Base-by-base conservation (phyloP, 2,329 filamentous ascomycete genomes). In the Fusarium keratoplasticum region DNA sequence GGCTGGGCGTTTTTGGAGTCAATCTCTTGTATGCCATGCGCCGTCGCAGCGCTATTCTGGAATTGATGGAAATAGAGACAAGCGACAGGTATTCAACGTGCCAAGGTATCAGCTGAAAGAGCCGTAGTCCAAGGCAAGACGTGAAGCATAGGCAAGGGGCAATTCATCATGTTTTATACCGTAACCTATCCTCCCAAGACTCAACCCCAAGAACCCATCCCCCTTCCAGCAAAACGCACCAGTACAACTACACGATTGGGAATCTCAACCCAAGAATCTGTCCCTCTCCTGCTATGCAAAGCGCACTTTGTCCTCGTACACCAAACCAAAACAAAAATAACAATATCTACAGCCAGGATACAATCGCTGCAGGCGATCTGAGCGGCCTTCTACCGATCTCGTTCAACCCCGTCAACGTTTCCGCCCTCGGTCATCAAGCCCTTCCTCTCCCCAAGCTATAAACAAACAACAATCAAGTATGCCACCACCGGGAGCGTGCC, bases 301-400 rank as follows among this genome's bases (percentile, higher is more conserved):
- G 60, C 31, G 57, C 63, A 65, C 61, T 65, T 76, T 70, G 50
- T 73, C 69, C 70, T 72, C 72, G 64, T 78, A 76, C 74, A 77
- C 74, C 76, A 75, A 74, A 64, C 74, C 66, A 74, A 74, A 60
- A 73, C 69, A 73, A 72, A 62, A 70, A 72, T 71, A 72, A 68
- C 63, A 67, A 69, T 76, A 74, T 76, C 71, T 78, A 76, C 71
- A 76, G 42, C 66, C 74, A 76, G 70, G 66, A 74, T 73, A 72
- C 60, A 52, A 72, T 69, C 64, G 40, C 50, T 64, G 59, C 63
- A 50, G 66, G 47, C 18, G 44, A 61, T 61, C 60, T 63, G 59
- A 63, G 36, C 31, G 54, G 54, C 44, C 44, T 60, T 62, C 54
- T 35, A 57, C 58, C 64, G 20, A 20, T 42, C 50, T 62, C 52